Evolutionary conservation across 2,329 filamentous ascomycete species (phyloP), one percentile per base, ranked within the genome.

Genomic region (Penicillium digitatum): DNA sequence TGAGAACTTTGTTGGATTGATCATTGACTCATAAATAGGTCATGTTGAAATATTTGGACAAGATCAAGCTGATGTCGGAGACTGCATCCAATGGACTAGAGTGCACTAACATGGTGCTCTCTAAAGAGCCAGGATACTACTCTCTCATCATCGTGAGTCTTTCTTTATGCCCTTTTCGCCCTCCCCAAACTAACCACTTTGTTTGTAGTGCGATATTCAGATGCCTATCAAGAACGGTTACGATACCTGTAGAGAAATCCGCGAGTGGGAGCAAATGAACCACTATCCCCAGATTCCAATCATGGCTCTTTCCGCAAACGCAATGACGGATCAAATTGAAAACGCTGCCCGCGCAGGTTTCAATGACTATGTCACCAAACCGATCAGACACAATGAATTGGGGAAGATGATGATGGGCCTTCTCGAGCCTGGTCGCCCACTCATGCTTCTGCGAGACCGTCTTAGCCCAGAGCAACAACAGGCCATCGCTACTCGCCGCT

Each of bases 191-290:
- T 64, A 55, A 64, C 24, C 12, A 2, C 12, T 8, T 50, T 3
- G 7, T 37, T 8, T 20, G 26, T 43, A 77, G 75, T 79, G 77
- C 55, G 77, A 79, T 62, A 79, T 79, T 43, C 76, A 79, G 64
- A 79, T 79, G 77, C 77, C 77, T 6, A 62, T 77, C 52, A 79
- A 78, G 62, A 78, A 79, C 48, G 77, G 77, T 32, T 78, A 79
- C 55, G 74, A 79, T 43, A 78, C 76, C 2, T 78, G 76, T 57
- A 70, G 67, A 46, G 76, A 78, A 31, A 75, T 79, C 59, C 74
- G 77, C 46, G 63, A 59, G 29, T 79, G 76, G 77, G 77, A 79
- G 58, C 62, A 69, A 48, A 72, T 69, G 49, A 76, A 78, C 50
- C 72, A 76, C 54, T 77, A 76, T 55, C 74, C 72, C 31, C 74